Evolutionary conservation across 768 basidiomycete genomes (phyloP), one percentile per base, ranked within the genome.

Genomic region (Coprinellus micaceus): DNA sequence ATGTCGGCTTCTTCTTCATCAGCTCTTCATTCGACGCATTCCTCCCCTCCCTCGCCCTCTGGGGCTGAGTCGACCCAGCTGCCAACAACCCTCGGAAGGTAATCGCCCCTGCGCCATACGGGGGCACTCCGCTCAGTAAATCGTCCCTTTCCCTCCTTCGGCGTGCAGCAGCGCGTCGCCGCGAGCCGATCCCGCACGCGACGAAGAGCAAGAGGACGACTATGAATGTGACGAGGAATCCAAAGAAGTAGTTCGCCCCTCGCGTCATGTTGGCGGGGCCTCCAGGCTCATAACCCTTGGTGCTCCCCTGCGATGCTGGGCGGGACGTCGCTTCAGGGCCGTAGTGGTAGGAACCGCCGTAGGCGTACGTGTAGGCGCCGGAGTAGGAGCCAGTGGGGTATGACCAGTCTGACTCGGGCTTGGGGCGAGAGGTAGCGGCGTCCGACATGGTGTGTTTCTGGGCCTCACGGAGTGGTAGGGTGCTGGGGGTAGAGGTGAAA

Each of bases 161-260:
- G 29, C 72, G 64, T 37, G 69, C 60, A 26, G 64, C 48, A 22
- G 69, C 58, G 49, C 80, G 66, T 44, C 79, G 67, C 57, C 82
- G 71, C 17, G 81, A 75, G 47, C 76, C 70, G 15, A 84, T 60
- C 7, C 79, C 81, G 49, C 81, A 82, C 3, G 72, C 77, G 9
- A 82, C 68, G 52, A 83, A 82, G 47, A 83, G 64, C 44, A 83
- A 67, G 26, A 84, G 64, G 44, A 81, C 71, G 1, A 74, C 69
- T 56, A 77, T 68, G 60, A 82, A 77, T 22, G 77, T 72, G 62
- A 80, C 75, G 58, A 82, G 74, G 59, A 82, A 80, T 3, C 80
- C 80, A 56, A 80, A 79, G 64, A 80, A 80, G 63, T 79, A 78
- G 59, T 69, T 77, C 21, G 76, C 73, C 6, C 75, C 73, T 33